Evolutionary conservation across 768 basidiomycete species (phyloP).

Genomic region (Paxillus rubicundulus): DNA sequence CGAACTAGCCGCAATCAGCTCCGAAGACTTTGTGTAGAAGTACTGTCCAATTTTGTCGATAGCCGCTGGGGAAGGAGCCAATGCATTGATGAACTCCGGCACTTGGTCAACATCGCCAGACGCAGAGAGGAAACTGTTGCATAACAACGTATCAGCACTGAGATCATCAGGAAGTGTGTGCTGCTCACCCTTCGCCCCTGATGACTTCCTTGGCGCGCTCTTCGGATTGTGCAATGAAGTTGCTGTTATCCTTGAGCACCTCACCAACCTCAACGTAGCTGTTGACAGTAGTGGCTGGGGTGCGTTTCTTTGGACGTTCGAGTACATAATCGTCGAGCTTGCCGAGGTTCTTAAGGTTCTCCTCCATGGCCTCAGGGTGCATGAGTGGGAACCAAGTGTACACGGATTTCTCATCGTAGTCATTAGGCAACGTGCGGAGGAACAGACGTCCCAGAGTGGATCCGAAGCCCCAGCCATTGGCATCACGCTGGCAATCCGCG

Average conservation of each 20-base stretch:
- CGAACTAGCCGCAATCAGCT: conserved; percentile 53
- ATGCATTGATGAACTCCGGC: conserved; percentile 46
- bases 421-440: conserved; percentile 67
- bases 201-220: conserved; percentile 52
- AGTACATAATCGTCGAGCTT: conserved; percentile 54
- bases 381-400: conserved; percentile 91
- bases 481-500: conserved; percentile 75
- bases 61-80: conserved; percentile 47
- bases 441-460: conserved; percentile 67
- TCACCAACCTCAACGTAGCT: conserved; percentile 51
- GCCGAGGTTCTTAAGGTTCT: conserved; percentile 54
- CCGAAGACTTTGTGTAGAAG: conserved; percentile 64
- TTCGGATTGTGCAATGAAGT: conserved; percentile 50
- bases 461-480: conserved; percentile 70
- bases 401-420: conserved; percentile 65
- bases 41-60: conserved; percentile 52
- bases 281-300: conserved; percentile 32
- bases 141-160: conserved; percentile 1
- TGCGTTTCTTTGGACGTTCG: conserved; percentile 41
- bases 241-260: conserved; percentile 45
- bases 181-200: conserved; percentile 54
- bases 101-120: conserved; percentile 36
- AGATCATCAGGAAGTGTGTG: not conserved
- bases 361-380: conserved; percentile 70
- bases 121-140: conserved; percentile 62